phyloP scores from a whole-genome alignment of 2,329 filamentous ascomycete species.

The Aureobasidium uvarum region DNA sequence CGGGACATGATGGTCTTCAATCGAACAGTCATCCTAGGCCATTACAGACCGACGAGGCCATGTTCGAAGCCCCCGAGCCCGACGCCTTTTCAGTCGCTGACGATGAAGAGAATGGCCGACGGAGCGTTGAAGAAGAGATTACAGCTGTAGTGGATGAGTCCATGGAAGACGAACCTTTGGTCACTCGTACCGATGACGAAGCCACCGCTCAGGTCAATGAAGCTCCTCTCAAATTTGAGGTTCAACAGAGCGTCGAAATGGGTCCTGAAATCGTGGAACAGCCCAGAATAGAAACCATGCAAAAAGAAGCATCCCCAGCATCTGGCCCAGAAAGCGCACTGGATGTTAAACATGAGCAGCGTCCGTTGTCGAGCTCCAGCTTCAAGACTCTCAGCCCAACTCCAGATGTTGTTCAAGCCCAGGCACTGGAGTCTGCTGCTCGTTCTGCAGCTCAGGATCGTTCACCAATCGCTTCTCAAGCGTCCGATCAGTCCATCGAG shows the following conservation, averaged over 20 bases:
- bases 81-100: neutral
- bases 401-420: neutral
- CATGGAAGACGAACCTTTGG: neutral
- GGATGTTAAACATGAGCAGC: neutral
- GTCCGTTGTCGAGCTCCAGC: constrained; percentile 18
- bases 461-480: neutral
- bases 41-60: neutral
- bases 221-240: neutral
- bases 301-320: neutral
- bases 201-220: neutral
- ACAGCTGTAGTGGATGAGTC: neutral
- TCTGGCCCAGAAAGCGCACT: neutral
- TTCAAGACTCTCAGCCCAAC: constrained; percentile 17
- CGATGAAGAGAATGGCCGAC: neutral
- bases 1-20: neutral
- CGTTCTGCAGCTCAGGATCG: neutral
- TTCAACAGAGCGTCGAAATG: constrained; percentile 11
- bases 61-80: neutral
- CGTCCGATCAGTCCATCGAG: constrained; percentile 2
- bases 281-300: neutral
- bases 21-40: neutral
- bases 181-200: neutral
- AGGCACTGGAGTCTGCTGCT: neutral
- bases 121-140: neutral
- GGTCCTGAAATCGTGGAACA: neutral